Conservation (phyloP, 257 asterid genomes). For the Petunia axillaris region DNA sequence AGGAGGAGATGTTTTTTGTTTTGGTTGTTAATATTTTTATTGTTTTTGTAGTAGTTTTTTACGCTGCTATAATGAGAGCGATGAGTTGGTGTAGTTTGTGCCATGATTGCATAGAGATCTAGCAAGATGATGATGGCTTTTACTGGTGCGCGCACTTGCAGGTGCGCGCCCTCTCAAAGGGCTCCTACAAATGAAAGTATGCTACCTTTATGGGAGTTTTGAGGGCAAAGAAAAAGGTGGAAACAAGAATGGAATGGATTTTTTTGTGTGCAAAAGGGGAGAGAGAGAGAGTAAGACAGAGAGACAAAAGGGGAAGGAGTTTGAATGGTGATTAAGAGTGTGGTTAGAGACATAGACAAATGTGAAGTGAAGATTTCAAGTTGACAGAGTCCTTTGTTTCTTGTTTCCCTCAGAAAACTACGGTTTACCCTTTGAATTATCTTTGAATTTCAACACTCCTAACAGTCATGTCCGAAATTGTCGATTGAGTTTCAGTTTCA, state of each 20-base stretch:
- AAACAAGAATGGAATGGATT: constrained; percentile 22
- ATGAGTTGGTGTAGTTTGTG: neutral
- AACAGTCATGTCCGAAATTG: neutral
- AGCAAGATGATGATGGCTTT: neutral
- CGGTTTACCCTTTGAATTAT: constrained; percentile 33
- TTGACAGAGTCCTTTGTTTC: constrained; percentile 25
- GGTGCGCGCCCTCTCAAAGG: constrained; percentile 41
- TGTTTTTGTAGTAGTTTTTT: neutral
- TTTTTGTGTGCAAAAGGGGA: constrained; percentile 29
- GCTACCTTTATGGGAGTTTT: constrained; percentile 20
- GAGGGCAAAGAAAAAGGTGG: constrained; percentile 30
- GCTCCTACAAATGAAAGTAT: constrained; percentile 30
- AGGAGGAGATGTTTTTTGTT: neutral
- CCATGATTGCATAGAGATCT: constrained; percentile 28
- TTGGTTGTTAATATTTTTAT: neutral
- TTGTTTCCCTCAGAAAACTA: constrained; percentile 27
- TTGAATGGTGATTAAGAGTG: constrained; percentile 18
- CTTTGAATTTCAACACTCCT: neutral
- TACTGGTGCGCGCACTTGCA: constrained; percentile 37
- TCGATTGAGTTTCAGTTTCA: neutral
- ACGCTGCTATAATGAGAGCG: no score
- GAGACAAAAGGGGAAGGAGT: constrained; percentile 27
- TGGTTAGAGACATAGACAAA: constrained; percentile 18
- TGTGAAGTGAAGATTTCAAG: constrained; percentile 20
- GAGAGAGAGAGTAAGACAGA: constrained; percentile 23